A percentile compares a stretch with the other conserved stretches of the same genome.
phyloP scores from a whole-genome alignment of 352 stramenopile species.

The Phytophthora fragariae region DNA sequence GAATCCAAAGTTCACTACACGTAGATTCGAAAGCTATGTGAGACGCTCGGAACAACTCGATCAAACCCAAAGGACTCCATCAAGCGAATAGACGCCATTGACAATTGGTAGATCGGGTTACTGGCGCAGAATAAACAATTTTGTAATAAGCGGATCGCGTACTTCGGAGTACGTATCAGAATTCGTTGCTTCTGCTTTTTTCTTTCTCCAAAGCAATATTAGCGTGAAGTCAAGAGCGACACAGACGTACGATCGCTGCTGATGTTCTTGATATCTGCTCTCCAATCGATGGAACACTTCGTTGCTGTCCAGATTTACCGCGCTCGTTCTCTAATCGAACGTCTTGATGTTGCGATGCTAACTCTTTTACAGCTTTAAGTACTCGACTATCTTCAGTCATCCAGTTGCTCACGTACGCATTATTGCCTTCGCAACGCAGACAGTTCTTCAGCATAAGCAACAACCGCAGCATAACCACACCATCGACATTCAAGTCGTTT shows the following conservation, averaged over 20 bases:
- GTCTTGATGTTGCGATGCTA: conserved; percentile 14
- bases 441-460: conserved; percentile 70
- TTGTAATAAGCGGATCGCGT: background rate
- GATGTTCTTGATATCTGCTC: conserved; percentile 65
- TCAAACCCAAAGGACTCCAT: background rate
- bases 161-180: background rate
- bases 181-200: background rate
- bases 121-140: background rate
- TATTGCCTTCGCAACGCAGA: conserved; percentile 54
- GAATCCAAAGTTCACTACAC: conserved; percentile 38
- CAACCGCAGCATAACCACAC: conserved; percentile 51
- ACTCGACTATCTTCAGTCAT: conserved; percentile 35
- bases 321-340: conserved; percentile 5
- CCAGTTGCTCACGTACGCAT: conserved; percentile 41
- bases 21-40: conserved; percentile 13
- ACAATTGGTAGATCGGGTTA: background rate
- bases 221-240: conserved; percentile 5
- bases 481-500: conserved; percentile 13
- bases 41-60: background rate
- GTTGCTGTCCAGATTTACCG: conserved; percentile 7
- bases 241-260: conserved; percentile 49
- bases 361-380: conserved; percentile 29
- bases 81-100: background rate
- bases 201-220: background rate
- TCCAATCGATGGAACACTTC: conserved; percentile 17